These are phyloP conservation scores for Coemansia sp. DNA, from an alignment of 192 early-diverging fungal genomes.

Conservation along the genomic window DNA sequence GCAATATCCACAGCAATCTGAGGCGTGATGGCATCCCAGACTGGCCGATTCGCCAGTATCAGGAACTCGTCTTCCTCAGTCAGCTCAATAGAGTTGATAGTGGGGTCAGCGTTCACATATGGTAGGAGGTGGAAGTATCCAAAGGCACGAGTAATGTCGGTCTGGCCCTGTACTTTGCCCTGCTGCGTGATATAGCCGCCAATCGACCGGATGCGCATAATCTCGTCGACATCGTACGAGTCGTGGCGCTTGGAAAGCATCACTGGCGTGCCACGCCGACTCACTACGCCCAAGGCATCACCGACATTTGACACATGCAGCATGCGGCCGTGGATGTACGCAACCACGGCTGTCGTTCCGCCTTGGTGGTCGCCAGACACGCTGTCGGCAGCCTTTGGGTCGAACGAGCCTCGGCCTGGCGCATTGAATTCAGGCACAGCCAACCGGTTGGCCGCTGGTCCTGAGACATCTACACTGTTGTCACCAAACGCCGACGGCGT, in stretches of 20 bases:
- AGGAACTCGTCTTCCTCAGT: conserved; percentile 82
- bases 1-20: conserved; percentile 87
- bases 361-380: conserved; percentile 53
- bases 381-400: conserved; percentile 23
- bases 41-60: conserved; percentile 71
- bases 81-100: conserved; percentile 69
- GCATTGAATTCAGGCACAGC: conserved; percentile 30
- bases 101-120: conserved; percentile 84
- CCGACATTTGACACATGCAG: conserved; percentile 88
- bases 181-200: conserved; percentile 80
- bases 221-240: conserved; percentile 68
- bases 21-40: conserved; percentile 81
- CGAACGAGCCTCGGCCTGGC: conserved; percentile 30
- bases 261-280: conserved; percentile 67
- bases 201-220: conserved; percentile 74
- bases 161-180: conserved; percentile 74
- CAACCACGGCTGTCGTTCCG: conserved; percentile 82
- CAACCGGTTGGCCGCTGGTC: not conserved
- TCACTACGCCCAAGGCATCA: conserved; percentile 80
- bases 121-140: conserved; percentile 86
- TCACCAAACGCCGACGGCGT: conserved; percentile 11
- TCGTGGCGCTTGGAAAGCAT: conserved; percentile 76
- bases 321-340: conserved; percentile 75
- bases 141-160: conserved; percentile 78
- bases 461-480: not conserved